Percentiles rank a stretch among this genome's conserved stretches.
phyloP scores from a whole-genome alignment of 208 protist species.

The Tetramitus jugosus region DNA sequence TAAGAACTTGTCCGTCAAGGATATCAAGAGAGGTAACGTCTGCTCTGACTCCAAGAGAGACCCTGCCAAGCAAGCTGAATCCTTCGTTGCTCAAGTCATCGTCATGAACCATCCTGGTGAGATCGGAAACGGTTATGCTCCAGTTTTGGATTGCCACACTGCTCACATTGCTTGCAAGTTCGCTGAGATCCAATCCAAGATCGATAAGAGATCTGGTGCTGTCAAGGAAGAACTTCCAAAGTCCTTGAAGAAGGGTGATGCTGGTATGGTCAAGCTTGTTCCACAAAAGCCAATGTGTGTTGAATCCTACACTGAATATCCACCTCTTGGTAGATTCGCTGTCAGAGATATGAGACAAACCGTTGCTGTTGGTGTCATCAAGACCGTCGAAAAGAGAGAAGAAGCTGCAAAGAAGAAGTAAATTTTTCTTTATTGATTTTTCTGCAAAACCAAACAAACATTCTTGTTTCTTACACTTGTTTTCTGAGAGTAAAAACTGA shows the following conservation, averaged over 20 bases:
- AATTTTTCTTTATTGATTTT: no score
- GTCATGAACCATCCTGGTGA: constrained; percentile 80
- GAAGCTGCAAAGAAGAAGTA: no score
- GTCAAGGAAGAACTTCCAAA: constrained; percentile 71
- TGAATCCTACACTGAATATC: constrained; percentile 82
- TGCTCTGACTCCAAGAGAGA: constrained; percentile 55
- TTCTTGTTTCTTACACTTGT: no score
- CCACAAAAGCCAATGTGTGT: constrained; percentile 82
- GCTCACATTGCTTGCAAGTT: constrained; percentile 83
- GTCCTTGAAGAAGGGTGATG: constrained; percentile 78
- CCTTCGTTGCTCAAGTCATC: constrained; percentile 82
- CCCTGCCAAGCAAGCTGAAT: constrained; percentile 48
- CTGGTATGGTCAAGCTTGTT: constrained; percentile 71
- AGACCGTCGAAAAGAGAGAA: constrained; percentile 46
- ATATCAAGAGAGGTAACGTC: constrained; percentile 72
- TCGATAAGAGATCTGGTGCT: constrained; percentile 78
- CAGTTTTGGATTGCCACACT: constrained; percentile 84
- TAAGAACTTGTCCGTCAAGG: constrained; percentile 76
- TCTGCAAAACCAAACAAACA: no score
- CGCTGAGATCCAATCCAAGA: constrained; percentile 68
- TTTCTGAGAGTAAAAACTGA: no score
- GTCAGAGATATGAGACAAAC: constrained; percentile 86
- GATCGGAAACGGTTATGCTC: constrained; percentile 73
- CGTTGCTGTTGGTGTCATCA: constrained; percentile 91
- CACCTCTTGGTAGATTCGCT: constrained; percentile 86